phyloP scores from a whole-genome alignment of 2,329 filamentous ascomycete species.

The Monosporascus sp. region DNA sequence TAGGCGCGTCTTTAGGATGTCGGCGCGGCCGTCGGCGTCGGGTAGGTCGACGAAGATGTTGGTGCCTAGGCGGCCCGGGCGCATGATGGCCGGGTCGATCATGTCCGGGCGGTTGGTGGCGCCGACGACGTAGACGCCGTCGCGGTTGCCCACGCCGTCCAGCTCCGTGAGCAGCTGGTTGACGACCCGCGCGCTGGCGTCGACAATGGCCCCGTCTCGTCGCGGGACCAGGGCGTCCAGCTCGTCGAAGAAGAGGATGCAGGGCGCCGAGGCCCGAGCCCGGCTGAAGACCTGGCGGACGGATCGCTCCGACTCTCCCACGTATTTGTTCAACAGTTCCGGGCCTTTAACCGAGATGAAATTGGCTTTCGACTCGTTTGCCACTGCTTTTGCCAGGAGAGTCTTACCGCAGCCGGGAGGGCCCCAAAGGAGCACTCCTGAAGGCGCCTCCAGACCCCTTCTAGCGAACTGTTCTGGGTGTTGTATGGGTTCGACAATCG shows the following conservation, averaged over 20 bases:
- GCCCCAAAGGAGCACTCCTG: constrained; percentile 91
- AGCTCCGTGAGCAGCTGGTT: constrained; percentile 93
- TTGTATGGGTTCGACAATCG: constrained; percentile 86
- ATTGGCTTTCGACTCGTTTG: constrained; percentile 91
- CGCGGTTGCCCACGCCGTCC: constrained; percentile 74
- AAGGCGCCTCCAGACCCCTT: constrained; percentile 74
- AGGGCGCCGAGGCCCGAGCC: constrained; percentile 80
- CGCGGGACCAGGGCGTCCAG: constrained; percentile 87
- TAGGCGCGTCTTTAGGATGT: constrained; percentile 69
- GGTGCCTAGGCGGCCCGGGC: constrained; percentile 82
- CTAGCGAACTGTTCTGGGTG: constrained; percentile 70
- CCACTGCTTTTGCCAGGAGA: constrained; percentile 89
- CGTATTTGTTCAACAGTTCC: constrained; percentile 94
- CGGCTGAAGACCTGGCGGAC: constrained; percentile 88
- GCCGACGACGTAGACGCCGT: constrained; percentile 88
- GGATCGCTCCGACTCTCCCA: constrained; percentile 91
- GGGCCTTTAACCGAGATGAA: constrained; percentile 98
- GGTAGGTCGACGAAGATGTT: constrained; percentile 88
- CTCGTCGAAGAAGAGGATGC: constrained; percentile 97
- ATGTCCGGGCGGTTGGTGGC: constrained; percentile 95
- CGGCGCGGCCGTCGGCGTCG: constrained; percentile 69
- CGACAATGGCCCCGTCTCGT: constrained; percentile 71
- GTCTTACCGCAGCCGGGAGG: constrained; percentile 97
- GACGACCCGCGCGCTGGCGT: constrained; percentile 83
- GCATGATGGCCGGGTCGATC: constrained; percentile 91